Base-by-base conservation (phyloP, 2,329 filamentous ascomycete species). In the Colletotrichum agaves region DNA sequence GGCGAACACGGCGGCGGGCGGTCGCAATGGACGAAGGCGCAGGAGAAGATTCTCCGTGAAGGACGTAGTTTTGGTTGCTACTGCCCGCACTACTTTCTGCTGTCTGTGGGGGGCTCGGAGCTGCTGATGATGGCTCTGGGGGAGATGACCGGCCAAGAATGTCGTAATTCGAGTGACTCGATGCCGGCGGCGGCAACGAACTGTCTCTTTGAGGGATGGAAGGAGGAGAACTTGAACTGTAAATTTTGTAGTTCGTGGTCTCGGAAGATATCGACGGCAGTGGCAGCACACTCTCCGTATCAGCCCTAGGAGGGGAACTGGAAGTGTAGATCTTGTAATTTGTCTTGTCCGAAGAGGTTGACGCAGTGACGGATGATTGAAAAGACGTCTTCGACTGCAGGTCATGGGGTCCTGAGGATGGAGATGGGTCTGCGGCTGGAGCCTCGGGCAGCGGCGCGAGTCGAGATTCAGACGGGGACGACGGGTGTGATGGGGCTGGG, bases 271-370 rank as follows among this genome's bases (percentile, higher is more conserved):
- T 85, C 11, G 84, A 84, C 49, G 75, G 78, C 11, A 52, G 56
- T 15, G 49, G 58, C 23, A 59, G 37, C 33, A 74, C 76, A 69
- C 80, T 81, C 44, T 83, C 81, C 52, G 79, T 76, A 39, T 81
- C 78, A 43, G 75, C 80, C 63, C 70, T 68, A 2, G 75, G 75
- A 41, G 82, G 79, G 21, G 83, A 83, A 72, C 82, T 85, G 64
- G 81, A 81, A 39, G 77, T 81, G 71, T 87, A 83, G 19, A 87
- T 78, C 73, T 86, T 84, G 81, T 87, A 86, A 72, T 89, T 88
- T 50, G 83, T 81, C n/a, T 78, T 80, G 46, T 86, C 84, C 15
- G 84, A 85, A 3, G 80, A 69, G 4, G 84, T 85, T 13, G 84
- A 84, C n/a, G 58, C 66, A 52, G 77, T 72, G 61, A 75, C 72